Conservation (phyloP, 2,329 filamentous ascomycete genomes). For the Myriosclerotinia scirpicola region DNA sequence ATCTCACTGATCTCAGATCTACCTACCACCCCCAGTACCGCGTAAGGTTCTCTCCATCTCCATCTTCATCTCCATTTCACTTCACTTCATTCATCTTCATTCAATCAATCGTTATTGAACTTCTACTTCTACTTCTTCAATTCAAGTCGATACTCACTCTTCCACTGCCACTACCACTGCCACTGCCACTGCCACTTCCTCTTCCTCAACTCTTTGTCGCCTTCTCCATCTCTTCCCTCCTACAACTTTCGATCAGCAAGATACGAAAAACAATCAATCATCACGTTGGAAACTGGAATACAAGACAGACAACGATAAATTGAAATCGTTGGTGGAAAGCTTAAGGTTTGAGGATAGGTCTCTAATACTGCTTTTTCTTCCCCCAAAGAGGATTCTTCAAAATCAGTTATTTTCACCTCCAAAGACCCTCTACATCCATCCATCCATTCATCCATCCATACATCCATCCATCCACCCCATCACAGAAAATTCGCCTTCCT, state of each 20-base stretch:
- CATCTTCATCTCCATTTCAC: neutral
- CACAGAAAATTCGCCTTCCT: conserved; percentile 19
- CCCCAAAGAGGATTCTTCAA: conserved; percentile 33
- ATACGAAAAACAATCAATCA: neutral
- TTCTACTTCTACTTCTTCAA: neutral
- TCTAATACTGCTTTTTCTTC: conserved; percentile 41
- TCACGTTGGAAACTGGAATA: neutral
- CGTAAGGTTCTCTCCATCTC: neutral
- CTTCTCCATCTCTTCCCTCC: neutral
- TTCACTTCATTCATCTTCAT: neutral
- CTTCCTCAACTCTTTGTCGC: conserved; percentile 13
- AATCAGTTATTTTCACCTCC: conserved; percentile 38
- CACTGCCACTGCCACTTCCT: neutral
- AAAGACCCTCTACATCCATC: conserved; percentile 32
- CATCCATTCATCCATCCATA: neutral
- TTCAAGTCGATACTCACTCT: conserved; percentile 1
- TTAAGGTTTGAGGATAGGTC: conserved; percentile 43
- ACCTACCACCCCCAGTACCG: no score
- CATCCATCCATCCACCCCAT: conserved; percentile 3
- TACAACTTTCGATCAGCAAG: conserved; percentile 5
- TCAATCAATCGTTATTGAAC: neutral
- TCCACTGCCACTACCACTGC: no score
- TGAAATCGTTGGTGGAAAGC: conserved; percentile 35
- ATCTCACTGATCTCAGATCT: no score
- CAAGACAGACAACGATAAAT: conserved; percentile 29